Evolutionary conservation across 306 rosid genomes (phyloP), one percentile per base, ranked within the genome.

Genomic region (Macrotyloma uniflorum): DNA sequence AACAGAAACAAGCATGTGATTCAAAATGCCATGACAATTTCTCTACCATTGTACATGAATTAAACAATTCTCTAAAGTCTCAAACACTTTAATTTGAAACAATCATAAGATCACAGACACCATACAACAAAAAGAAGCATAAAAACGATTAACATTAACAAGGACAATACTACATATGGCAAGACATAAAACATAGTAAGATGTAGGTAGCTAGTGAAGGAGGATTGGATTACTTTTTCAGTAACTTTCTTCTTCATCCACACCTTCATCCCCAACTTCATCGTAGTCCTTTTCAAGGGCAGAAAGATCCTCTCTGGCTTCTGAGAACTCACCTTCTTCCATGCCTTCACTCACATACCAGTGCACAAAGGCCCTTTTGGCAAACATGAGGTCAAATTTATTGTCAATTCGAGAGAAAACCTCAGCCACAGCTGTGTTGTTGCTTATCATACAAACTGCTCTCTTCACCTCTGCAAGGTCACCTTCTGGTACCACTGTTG

Each of bases 251-350:
- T 79, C 86, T 2, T 73, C 87, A 33, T 88, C 96, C 0, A 38
- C 85, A 20, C 87, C 93, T 51, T 87, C 93, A 26, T 86, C 90
- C 15, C 90, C 96, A 67, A 91, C 93, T 73, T 91, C 96, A 67
- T 84, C 96, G 16, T 91, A 91, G 78, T 91, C 93, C 80, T 86
- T 90, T 76, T 91, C 93, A 23, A 91, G 93, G 79, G 93, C 93
- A 65, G 96, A 90, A 80, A 91, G 96, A 70, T 91, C 89, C 86
- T 91, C 96, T 10, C 96, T 84, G 30, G 96, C 96, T 76, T 91
- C 96, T 0, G 91, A 91, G 84, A 91, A 91, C 47, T 91, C 96
- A 47, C 96, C 96, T 89, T 91, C 96, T 86, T 91, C 96, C 96
- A 91, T 91, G 26, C 96, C 96, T 79, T 91, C 96, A 84, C 96